phyloP scores from a whole-genome alignment of 2,329 filamentous ascomycete genomes.

The Hymenoscyphus repandus region DNA sequence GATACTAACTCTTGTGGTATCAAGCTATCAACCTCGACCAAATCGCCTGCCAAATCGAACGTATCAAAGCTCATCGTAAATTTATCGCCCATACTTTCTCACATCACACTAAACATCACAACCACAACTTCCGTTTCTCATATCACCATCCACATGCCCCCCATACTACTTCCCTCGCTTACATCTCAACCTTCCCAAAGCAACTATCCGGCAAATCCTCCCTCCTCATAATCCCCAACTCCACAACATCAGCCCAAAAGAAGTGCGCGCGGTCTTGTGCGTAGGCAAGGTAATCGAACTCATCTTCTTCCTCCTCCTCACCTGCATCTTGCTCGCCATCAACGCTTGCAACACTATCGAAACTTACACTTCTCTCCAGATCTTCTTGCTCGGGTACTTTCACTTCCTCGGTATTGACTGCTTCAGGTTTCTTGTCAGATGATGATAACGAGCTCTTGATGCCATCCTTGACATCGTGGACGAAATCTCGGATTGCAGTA shows the following conservation, averaged over 20 bases:
- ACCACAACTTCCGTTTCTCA: too few relatives aligned
- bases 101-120: too few relatives aligned
- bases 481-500: background rate
- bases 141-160: too few relatives aligned
- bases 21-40: too few relatives aligned
- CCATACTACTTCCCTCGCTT: too few relatives aligned
- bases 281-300: constrained; percentile 91
- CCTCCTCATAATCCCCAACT: constrained; percentile 65
- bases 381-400: background rate
- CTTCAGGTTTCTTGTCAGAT: too few relatives aligned
- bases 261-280: constrained; percentile 86
- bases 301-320: constrained; percentile 47
- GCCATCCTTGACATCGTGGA: background rate
- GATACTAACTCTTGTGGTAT: too few relatives aligned
- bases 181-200: background rate
- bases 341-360: constrained; percentile 13
- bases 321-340: constrained; percentile 16
- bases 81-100: too few relatives aligned
- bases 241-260: constrained; percentile 87
- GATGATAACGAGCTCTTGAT: too few relatives aligned
- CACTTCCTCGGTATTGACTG: too few relatives aligned
- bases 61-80: too few relatives aligned
- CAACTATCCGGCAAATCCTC: constrained; percentile 69
- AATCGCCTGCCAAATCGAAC: too few relatives aligned
- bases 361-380: constrained; percentile 15